Base-by-base conservation (phyloP, 371 early-diverging fungal species). In the Saksenaea oblongispora region DNA sequence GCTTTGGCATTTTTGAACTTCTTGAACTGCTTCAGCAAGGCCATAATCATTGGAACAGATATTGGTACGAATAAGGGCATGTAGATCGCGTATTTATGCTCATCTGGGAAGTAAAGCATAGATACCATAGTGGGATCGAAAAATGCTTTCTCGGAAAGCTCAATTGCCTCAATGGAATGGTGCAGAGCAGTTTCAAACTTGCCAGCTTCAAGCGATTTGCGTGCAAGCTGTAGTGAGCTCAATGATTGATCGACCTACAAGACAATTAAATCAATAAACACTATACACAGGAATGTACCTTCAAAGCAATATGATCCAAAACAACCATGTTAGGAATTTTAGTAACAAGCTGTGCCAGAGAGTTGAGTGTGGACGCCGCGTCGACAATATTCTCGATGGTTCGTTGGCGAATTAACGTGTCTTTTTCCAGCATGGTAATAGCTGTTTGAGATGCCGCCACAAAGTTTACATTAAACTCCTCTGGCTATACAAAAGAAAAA, bases 61-160 rank as follows among this genome's bases (percentile, higher is more conserved):
- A 93, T 87, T 2, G 98, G 98, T 3, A 97, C 87, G 75, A 97
- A 96, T 59, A 95, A 78, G n/a, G 98, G 98, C 92, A 95, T 89
- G 72, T 96, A 98, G 35, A 98, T 93, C 13, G 97, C 98, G 58
- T 90, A 92, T 70, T 93, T 95, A 79, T 98, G 98, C 70, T 98
- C 97, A 64, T 93, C 91, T 1, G 98, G 98, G 76, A 98, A 98
- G 70, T 98, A 98, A 4, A 97, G 84, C 89, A 96, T 84, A 3
- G 96, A 88, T 1, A 97, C 95, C 98, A 98, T 97, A 10, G 93
- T 94, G 0, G 95, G 95, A 64, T 98, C 94, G 84, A 96, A 97
- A 69, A 98, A 98, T 4, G 98, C 97, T 11, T 83, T 75, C 73
- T 96, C 95, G 0, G 97, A 87, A 17, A 82, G 63, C 22, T 75